These are phyloP conservation scores for Trichocladium uniseriatum DNA, from an alignment of 495 filamentous ascomycete genomes.

Conservation along the genomic window DNA sequence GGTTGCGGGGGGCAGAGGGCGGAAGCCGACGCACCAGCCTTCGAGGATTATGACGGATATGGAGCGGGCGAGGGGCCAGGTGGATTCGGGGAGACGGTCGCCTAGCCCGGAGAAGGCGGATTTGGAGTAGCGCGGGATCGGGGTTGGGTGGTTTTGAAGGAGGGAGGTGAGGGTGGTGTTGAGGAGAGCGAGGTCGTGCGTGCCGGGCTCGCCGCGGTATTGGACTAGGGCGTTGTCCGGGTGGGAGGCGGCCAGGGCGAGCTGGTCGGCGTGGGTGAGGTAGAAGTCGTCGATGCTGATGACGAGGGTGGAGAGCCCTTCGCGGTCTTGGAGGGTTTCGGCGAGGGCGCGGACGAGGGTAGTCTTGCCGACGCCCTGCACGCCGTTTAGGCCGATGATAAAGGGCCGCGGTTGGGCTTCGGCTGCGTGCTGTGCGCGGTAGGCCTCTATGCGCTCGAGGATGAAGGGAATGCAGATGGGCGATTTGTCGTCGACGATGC, in stretches of 20 bases:
- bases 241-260: slow-evolving; percentile 53
- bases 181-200: slow-evolving; percentile 70
- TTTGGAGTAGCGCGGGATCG: slow-evolving; percentile 73
- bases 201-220: slow-evolving; percentile 73
- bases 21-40: slow-evolving; percentile 89
- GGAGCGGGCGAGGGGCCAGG: slow-evolving; percentile 32
- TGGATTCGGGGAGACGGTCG: slow-evolving; percentile 53
- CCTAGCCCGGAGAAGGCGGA: slow-evolving; percentile 67
- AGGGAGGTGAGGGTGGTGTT: slow-evolving; percentile 54
- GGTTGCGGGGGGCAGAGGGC: slow-evolving; percentile 46
- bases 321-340: slow-evolving; percentile 52
- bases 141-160: slow-evolving; percentile 39
- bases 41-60: slow-evolving; percentile 68
- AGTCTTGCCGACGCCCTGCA: slow-evolving; percentile 88
- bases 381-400: slow-evolving; percentile 53
- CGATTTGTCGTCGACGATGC: slow-evolving; percentile 74
- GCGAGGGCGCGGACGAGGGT: slow-evolving; percentile 68
- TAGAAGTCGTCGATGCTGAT: slow-evolving; percentile 92
- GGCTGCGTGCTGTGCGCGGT: slow-evolving; percentile 31
- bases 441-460: slow-evolving; percentile 49
- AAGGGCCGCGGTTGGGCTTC: slow-evolving; percentile 35
- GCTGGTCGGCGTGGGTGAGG: slow-evolving; percentile 61
- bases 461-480: slow-evolving; percentile 80
- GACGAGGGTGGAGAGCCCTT: slow-evolving; percentile 62
- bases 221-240: slow-evolving; percentile 67